Conservation (phyloP, 2,329 filamentous ascomycete genomes). For the Monilinia laxa region DNA sequence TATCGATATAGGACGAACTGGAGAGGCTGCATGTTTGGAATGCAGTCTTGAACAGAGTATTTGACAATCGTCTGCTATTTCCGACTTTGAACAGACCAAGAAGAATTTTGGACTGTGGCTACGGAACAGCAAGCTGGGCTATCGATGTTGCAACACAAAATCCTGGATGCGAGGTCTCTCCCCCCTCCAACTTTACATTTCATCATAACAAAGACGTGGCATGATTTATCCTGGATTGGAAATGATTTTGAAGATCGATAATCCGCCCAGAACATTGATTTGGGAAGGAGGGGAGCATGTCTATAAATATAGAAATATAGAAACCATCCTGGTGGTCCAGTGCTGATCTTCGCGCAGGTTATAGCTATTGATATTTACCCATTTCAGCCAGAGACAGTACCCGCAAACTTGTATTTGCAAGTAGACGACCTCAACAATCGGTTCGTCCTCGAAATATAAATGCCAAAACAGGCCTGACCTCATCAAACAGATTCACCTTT, state of each 20-base stretch:
- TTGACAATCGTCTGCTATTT: slow-evolving; percentile 67
- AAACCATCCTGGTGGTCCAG: neutral
- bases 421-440: slow-evolving; percentile 69
- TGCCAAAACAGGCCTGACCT: slow-evolving; percentile 14
- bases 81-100: slow-evolving; percentile 59
- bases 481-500: slow-evolving; percentile 59
- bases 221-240: neutral
- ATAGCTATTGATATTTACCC: slow-evolving; percentile 71
- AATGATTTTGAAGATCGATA: neutral
- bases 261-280: neutral
- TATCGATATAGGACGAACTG: slow-evolving; percentile 58
- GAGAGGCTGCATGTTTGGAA: slow-evolving; percentile 65
- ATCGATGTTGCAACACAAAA: slow-evolving; percentile 63
- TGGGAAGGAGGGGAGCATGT: neutral
- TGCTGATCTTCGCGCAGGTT: slow-evolving; percentile 50
- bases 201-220: neutral
- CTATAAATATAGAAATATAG: neutral
- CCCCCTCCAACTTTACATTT: neutral
- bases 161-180: slow-evolving; percentile 61
- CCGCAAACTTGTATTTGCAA: slow-evolving; percentile 60
- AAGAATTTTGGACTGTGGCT: slow-evolving; percentile 70
- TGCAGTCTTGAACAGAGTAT: slow-evolving; percentile 59
- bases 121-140: slow-evolving; percentile 70
- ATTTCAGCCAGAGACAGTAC: slow-evolving; percentile 62
- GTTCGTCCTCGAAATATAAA: slow-evolving; percentile 42